Evolutionary conservation across 192 early-diverging fungal species (phyloP), one percentile per base, ranked within the genome.

Genomic region (Physocladia obscura): DNA sequence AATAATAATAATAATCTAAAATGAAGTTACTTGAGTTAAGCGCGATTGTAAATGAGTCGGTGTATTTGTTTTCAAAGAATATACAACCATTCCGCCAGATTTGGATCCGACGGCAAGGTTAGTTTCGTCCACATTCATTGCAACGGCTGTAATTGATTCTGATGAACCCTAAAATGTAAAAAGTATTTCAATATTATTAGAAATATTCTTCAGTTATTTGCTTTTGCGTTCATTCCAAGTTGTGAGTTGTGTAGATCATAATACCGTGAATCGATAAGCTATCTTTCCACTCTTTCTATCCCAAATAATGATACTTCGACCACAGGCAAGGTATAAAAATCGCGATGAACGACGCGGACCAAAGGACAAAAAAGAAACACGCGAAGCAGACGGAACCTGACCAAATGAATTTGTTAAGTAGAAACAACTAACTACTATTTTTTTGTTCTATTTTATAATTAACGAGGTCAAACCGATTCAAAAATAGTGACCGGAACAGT

Each of bases 61-160:
- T 6, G 69, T 71, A 47, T 77, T 77, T 44, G 62, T 62, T 64
- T 72, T 74, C 21, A 80, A 69, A 1, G 79, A 80, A 55, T 78
- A 56, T 2, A 78, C 48, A 4, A 51, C 19, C 3, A 80, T n/a
- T 13, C 59, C 39, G 1, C 75, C 79, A 36, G 17, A 27, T 21
- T 19, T 17, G 4, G 44, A 38, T 35, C 62, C 79, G n/a, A 52
- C 36, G 1, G 64, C 75, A 4, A 74, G 26, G 29, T 34, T 44
- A 11, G 50, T 64, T 44, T 80, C 79, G 55, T 80, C 79, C 13
- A 44, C 68, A 30, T 73, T 71, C 6, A 74, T 17, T 26, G 73
- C 52, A 0, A 75, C 22, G 19, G 70, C 44, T n/a, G 38, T 44
- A n/a, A 70, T 39, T 11, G 44, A 19, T 17, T 19, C 58, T 17